These are phyloP conservation scores for Sarocladiaceae sp. DNA, from an alignment of 2,329 filamentous ascomycete genomes.

Conservation along the genomic window DNA sequence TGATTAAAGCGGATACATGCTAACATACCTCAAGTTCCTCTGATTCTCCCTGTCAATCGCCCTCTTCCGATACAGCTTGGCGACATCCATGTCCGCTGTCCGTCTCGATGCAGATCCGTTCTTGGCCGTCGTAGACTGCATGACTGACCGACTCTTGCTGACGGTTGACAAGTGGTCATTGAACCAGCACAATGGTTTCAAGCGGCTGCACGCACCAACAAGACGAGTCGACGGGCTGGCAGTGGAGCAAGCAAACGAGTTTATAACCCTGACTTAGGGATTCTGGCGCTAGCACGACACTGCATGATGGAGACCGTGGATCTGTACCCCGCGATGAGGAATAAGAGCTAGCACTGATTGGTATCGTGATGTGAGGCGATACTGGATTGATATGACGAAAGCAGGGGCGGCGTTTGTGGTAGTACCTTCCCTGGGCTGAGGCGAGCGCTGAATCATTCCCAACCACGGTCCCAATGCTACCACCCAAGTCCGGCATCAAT, in stretches of 20 bases:
- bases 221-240: not conserved
- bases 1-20: not conserved
- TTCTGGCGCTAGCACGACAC: not conserved
- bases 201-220: not conserved
- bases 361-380: not conserved
- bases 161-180: not conserved
- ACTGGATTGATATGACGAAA: not conserved
- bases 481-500: not conserved
- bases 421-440: too few relatives aligned
- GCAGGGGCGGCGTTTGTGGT: not conserved
- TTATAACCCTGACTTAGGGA: not conserved
- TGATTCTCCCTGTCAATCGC: not conserved
- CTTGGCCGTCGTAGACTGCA: not conserved
- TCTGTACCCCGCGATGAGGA: not conserved
- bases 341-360: too few relatives aligned
- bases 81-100: not conserved
- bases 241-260: too few relatives aligned
- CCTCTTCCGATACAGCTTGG: not conserved
- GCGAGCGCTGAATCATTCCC: not conserved
- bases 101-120: not conserved
- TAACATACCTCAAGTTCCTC: not conserved
- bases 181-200: not conserved
- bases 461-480: not conserved
- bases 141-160: not conserved
- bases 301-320: not conserved